Percentiles rank a stretch among this genome's conserved stretches.
These are phyloP conservation scores for Peribolospora baueri DNA, from an alignment of 768 basidiomycete genomes.

Conservation along the genomic window DNA sequence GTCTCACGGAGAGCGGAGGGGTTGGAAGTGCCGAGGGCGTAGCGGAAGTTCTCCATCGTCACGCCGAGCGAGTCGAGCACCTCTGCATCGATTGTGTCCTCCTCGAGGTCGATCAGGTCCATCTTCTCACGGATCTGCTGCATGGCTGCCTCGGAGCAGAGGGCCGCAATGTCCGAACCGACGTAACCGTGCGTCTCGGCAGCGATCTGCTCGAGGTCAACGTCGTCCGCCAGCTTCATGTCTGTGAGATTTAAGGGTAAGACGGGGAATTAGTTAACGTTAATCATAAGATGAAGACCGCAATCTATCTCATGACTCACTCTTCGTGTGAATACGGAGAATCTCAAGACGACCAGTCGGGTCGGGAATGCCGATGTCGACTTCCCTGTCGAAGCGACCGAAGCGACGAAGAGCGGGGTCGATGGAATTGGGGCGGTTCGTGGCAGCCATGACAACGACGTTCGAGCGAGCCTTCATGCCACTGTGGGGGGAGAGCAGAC, in stretches of 20 bases:
- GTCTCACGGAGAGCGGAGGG: slow-evolving; percentile 97
- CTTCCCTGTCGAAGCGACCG: slow-evolving; percentile 96
- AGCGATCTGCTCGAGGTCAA: slow-evolving; percentile 93
- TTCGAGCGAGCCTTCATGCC: slow-evolving; percentile 85
- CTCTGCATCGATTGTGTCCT: slow-evolving; percentile 97
- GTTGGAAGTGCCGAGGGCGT: slow-evolving; percentile 89
- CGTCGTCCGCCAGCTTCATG: slow-evolving; percentile 93
- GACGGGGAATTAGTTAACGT: too few species aligned
- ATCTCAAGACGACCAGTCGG: slow-evolving; percentile 97
- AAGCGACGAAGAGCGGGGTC: slow-evolving; percentile 96
- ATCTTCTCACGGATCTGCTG: slow-evolving; percentile 99
- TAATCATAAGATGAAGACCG: too few species aligned
- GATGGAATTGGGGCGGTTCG: slow-evolving; percentile 95
- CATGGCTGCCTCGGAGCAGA: slow-evolving; percentile 99
- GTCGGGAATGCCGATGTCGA: slow-evolving; percentile 97
- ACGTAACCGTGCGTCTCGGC: slow-evolving; percentile 99
- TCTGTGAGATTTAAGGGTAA: slow-evolving; percentile 16
- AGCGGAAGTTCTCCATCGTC: slow-evolving; percentile 99
- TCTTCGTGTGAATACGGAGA: slow-evolving; percentile 97
- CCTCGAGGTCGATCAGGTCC: slow-evolving; percentile 84
- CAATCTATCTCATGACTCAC: too few species aligned
- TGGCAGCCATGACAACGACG: slow-evolving; percentile 98
- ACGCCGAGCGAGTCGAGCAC: slow-evolving; percentile 96
- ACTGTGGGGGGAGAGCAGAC: neutral
- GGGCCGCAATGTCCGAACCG: slow-evolving; percentile 86